Base-by-base conservation (phyloP, 225 moss, liverwort and hornwort genomes). In the Takakia lepidozioides region DNA sequence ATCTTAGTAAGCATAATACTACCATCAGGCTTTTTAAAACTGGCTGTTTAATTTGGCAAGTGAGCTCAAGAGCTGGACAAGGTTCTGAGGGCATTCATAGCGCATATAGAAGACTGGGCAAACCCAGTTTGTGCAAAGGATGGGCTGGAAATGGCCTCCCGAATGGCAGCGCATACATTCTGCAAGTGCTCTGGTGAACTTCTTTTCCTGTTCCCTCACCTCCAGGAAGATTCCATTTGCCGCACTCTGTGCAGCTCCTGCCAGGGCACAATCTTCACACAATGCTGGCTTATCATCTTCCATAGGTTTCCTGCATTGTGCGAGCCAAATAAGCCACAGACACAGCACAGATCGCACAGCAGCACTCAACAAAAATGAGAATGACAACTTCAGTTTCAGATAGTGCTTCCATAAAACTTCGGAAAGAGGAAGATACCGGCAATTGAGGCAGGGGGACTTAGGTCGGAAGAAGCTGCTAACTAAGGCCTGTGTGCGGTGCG, bases 391-490 rank as follows among this genome's bases (percentile, higher is more conserved):
- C n/a, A n/a, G n/a, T n/a, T n/a, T n/a, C n/a, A n/a, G n/a, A n/a
- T n/a, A n/a, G n/a, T n/a, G n/a, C n/a, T n/a, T n/a, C n/a, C n/a
- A n/a, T n/a, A n/a, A n/a, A n/a, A n/a, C n/a, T n/a, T 0, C 1
- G 1, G 32, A 32, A 32, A 32, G 32, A 32, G 32, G 32, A 43
- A 4, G 60, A 29, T 67, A 79, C 79, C 79, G 70, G 74, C 79
- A 79, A 54, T 53, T 20, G 27, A 79, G 57, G 46, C 79, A 79
- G 34, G 56, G 63, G 35, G 56, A 2, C 57, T 79, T 79, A 22
- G 74, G 79, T 44, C 70, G 70, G 18, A 74, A 79, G 57, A 79
- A 79, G 70, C 37, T 74, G 41, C 57, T 58, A 30, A 78, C 78
- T 60, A 78, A 63, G 20, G 65, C 73, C 52, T 73, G 78, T 18